These are phyloP conservation scores for Purshia tridentata DNA, from an alignment of 306 rosid species.

Conservation along the genomic window DNA sequence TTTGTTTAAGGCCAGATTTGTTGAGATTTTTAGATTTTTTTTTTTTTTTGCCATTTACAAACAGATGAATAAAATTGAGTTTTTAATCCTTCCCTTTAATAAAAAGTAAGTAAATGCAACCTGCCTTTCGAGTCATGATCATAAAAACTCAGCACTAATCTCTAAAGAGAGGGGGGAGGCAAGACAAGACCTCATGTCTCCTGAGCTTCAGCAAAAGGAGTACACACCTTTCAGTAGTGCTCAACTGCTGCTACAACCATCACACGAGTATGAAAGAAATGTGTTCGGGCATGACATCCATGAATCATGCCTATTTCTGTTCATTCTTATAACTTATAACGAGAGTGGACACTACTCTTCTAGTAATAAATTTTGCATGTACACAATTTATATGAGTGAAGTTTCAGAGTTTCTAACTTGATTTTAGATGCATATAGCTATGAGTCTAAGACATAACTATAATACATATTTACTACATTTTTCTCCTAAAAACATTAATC, in stretches of 20 bases:
- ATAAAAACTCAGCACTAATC: not conserved
- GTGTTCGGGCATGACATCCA: not conserved
- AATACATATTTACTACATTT: too few species aligned
- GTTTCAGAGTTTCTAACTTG: too few species aligned
- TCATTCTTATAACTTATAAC: too few species aligned
- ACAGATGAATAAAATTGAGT: too few species aligned
- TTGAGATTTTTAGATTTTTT: too few species aligned
- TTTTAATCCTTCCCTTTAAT: not conserved
- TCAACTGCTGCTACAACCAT: not conserved
- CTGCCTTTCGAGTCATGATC: not conserved
- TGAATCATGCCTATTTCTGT: not conserved
- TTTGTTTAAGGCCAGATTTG: too few species aligned
- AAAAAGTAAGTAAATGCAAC: not conserved
- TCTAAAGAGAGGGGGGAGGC: not conserved
- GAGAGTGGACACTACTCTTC: not conserved
- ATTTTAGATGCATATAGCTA: too few species aligned
- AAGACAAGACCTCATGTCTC: conserved; percentile 17
- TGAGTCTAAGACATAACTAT: too few species aligned
- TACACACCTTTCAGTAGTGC: conserved; percentile 1
- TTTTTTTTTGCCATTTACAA: too few species aligned
- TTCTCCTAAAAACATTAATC: too few species aligned
- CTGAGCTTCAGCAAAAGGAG: conserved; percentile 16
- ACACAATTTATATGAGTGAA: too few species aligned
- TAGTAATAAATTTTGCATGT: not conserved
- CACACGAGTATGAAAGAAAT: not conserved